phyloP scores from a whole-genome alignment of 768 basidiomycete species.

The Phylloporus rhodoxanthus region DNA sequence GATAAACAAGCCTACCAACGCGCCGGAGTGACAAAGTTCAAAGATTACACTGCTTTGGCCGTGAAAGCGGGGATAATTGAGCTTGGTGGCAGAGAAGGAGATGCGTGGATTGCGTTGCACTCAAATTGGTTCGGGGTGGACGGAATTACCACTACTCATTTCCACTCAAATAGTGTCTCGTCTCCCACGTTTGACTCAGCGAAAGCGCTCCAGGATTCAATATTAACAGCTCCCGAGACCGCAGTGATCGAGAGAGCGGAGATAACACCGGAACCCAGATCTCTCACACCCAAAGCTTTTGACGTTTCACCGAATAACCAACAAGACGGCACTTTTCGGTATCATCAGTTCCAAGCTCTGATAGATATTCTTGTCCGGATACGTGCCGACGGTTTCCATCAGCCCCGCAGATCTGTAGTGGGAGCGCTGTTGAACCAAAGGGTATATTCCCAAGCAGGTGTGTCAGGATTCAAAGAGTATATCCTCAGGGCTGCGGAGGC shows the following conservation, averaged over 20 bases:
- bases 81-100: constrained; percentile 12
- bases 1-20: constrained; percentile 25
- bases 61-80: constrained; percentile 23
- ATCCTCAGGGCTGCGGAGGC: constrained; percentile 32
- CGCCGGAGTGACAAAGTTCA: constrained; percentile 24
- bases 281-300: background rate
- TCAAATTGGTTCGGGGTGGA: constrained; percentile 17
- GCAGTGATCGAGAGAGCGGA: constrained; percentile 5
- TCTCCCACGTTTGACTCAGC: constrained; percentile 15
- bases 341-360: constrained; percentile 23
- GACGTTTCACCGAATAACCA: background rate
- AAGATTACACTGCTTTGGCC: constrained; percentile 25
- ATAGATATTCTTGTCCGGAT: constrained; percentile 30
- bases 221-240: constrained; percentile 6
- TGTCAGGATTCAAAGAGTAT: constrained; percentile 39
- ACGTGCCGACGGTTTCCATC: constrained; percentile 28
- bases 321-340: background rate
- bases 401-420: constrained; percentile 36
- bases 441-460: constrained; percentile 38
- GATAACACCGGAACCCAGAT: background rate
- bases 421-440: constrained; percentile 28
- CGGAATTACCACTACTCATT: background rate
- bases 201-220: constrained; percentile 1
- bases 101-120: constrained; percentile 28
- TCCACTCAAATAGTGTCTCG: background rate